phyloP scores from a whole-genome alignment of 2,329 filamentous ascomycete species.

The Trichoderma guizhouense region DNA sequence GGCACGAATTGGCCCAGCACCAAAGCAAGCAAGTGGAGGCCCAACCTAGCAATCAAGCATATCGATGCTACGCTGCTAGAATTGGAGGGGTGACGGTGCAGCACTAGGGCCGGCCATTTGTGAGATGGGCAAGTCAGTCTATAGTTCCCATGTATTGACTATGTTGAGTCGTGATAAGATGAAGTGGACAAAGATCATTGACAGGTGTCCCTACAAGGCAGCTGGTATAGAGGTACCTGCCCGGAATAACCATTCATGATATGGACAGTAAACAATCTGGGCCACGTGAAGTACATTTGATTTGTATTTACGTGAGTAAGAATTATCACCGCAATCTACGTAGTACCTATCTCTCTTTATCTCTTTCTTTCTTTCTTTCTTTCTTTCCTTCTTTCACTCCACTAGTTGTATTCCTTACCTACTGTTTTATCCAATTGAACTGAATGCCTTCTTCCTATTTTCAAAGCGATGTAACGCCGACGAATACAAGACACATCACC shows the following conservation, averaged over 20 bases:
- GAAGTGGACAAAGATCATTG: background rate
- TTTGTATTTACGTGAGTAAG: background rate
- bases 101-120: constrained; percentile 8
- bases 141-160: background rate
- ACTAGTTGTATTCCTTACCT: background rate
- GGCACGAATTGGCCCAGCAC: background rate
- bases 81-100: constrained; percentile 6
- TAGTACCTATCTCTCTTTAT: too few species aligned
- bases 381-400: background rate
- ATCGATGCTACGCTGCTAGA: background rate
- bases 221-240: background rate
- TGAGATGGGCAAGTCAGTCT: background rate
- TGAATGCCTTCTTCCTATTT: background rate
- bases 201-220: background rate
- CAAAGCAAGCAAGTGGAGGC: background rate
- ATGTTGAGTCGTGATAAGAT: background rate
- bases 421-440: background rate
- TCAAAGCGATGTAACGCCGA: background rate
- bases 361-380: background rate
- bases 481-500: background rate
- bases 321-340: background rate
- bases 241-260: background rate
- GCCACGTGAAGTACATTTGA: background rate
- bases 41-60: background rate
- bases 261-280: background rate